Base-by-base conservation (phyloP, 1,139 yeast species). In the Hemisphaericaspora xylanilytica region DNA sequence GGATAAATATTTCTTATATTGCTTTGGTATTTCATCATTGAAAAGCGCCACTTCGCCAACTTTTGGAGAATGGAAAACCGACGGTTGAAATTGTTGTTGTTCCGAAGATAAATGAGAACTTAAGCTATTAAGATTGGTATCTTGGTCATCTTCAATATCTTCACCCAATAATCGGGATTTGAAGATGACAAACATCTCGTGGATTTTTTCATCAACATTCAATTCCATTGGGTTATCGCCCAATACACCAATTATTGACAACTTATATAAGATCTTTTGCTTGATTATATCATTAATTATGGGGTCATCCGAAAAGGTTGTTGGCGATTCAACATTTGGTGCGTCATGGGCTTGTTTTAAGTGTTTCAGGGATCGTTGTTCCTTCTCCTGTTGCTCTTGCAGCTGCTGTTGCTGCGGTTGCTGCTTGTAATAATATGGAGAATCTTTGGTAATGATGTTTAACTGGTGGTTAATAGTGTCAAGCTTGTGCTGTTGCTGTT, bases 211-310 rank as follows among this genome's bases (percentile, higher is more conserved):
- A 33, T 50, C 50, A 9, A 45, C 46, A 8, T 18, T 17, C 9
- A 33, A 33, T 29, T 59, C 61, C 53, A 57, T 59, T 11, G 74
- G 75, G 25, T 48, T 51, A 12, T 56, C 49, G 2, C 76, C 76
- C 39, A 70, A 55, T 0, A 65, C 59, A 0, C 76, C 76, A 25
- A 66, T 39, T 9, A 65, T 58, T 1, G 66, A 57, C 36, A 71
- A 51, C 47, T 70, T 70, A 43, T 66, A 65, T 5, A 59, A 36
- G 5, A 70, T 49, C 45, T 70, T 71, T 16, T 59, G 60, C 42
- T 54, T 58, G 25, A 71, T 65, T 33, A 69, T 61, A 24, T 48
- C 49, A 44, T 71, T 59, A 25, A 70, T 45, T 6, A 53, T 43
- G 2, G 59, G 57, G 45, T 70, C 70, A 16, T 56, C 48, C 9